A percentile compares a stretch with the other conserved stretches of the same genome.
Evolutionary conservation across 1,284 basidiomycete genomes (phyloP).

Genomic region (Austropuccinia psidii): DNA sequence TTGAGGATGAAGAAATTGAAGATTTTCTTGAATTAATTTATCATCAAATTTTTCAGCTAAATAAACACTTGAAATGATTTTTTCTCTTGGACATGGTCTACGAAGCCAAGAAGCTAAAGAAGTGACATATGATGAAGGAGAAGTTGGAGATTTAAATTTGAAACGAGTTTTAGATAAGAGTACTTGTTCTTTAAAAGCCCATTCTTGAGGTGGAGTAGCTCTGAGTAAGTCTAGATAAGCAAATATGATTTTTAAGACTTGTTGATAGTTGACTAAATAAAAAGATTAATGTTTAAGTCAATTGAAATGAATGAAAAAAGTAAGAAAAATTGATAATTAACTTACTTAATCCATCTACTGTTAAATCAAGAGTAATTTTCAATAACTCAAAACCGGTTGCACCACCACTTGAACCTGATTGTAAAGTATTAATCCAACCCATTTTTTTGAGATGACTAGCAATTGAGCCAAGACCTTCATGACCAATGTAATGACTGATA

Average conservation of each 20-base stretch:
- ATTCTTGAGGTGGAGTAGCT: constrained; percentile 59
- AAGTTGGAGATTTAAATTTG: constrained; percentile 75
- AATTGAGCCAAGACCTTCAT: constrained; percentile 91
- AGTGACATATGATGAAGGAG: constrained; percentile 72
- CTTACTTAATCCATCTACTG: constrained; percentile 75
- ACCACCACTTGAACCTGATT: constrained; percentile 61
- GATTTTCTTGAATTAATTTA: constrained; percentile 58
- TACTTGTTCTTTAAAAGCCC: constrained; percentile 71
- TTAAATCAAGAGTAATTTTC: constrained; percentile 73
- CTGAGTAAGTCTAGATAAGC: constrained; percentile 80
- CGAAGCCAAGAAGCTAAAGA: constrained; percentile 68
- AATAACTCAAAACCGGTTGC: constrained; percentile 79
- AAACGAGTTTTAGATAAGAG: constrained; percentile 70
- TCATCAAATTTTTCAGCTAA: constrained; percentile 71
- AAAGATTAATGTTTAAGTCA: background rate
- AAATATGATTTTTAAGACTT: constrained; percentile 66
- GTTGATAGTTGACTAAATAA: constrained; percentile 55
- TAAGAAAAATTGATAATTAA: constrained; percentile 38
- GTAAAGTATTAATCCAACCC: constrained; percentile 80
- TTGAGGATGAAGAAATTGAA: constrained; percentile 58
- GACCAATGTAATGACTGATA: constrained; percentile 80
- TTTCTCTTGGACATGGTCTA: constrained; percentile 70
- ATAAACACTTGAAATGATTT: constrained; percentile 65
- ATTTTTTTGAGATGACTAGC: constrained; percentile 83
- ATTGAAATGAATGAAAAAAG: background rate